Base-by-base conservation (phyloP, 441 rosid species). In the Raphanus hybrid region DNA sequence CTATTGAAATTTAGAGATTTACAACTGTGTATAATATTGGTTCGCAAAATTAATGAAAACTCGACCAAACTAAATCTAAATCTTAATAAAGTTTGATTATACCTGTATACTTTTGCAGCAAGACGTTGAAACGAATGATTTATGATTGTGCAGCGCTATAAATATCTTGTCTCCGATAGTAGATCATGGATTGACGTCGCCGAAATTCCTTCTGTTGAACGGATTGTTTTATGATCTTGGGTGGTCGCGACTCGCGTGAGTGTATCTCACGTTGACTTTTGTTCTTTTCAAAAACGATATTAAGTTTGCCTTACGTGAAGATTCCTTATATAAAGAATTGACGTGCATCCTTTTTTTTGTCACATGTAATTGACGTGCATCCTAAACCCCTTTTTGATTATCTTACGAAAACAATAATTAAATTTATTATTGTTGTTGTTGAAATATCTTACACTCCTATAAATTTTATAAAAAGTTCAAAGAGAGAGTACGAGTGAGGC, bases 291-390 rank as follows among this genome's bases (percentile, higher is more conserved):
- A 45, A 45, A 45, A 45, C 52, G 52, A 45, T 45, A 45, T 45
- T 45, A 45, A 45, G 52, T 45, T 45, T 45, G 52, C 52, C 52
- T 45, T 45, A 45, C 52, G 52, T 45, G 52, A 45, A 45, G 52
- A 45, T 45, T 45, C 52, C 52, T 45, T 12, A 45, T 45, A 45
- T 12, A 45, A 45, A 12, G 52, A 45, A 45, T 45, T 45, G 15
- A 45, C 52, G 15, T 45, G 5, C 15, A 29, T 29, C 34, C 5
- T 23, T 23, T 23, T 20, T 23, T 23, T 23, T 23, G 26, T 23
- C 26, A 23, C 26, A 23, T 23, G 26, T 23, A 45, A 45, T 45
- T 45, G 15, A 45, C 52, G 15, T 45, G 5, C 15, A 12, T 12
- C 52, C 52, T 45, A 45, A 45, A 45, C 14, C 52, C 52, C 52